Evolutionary conservation across 2,329 filamentous ascomycete genomes (phyloP), one percentile per base, ranked within the genome.

Genomic region (Fusarium sp.): DNA sequence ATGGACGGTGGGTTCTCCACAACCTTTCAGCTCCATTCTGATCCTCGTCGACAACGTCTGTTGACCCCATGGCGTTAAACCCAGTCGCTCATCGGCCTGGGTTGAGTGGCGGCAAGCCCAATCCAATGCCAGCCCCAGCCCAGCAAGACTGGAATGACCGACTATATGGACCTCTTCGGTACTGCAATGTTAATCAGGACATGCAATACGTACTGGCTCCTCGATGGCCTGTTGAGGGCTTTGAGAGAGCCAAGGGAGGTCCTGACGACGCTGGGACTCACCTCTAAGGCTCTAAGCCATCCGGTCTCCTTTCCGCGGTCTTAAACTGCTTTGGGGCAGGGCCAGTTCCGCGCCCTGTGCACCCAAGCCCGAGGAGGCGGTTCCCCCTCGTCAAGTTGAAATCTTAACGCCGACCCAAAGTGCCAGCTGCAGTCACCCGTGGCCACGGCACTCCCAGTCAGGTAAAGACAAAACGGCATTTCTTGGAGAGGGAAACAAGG

Each of bases 311-410:
- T 78, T 76, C 66, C 69, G 65, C 71, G 31, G 68, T 69, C 35
- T 77, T 76, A 72, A 71, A 65, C 75, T 77, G 63, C 56, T 72
- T 77, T 66, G 22, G 65, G 71, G 56, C 66, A 76, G 69, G 74
- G n/a, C 27, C 50, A 64, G 22, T 59, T 63, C 52, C 22, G 65
- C 24, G 45, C 50, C 35, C 52, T 50, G 35, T 57, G 37, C 35
- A 24, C 48, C 63, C 65, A 72, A 74, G 64, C 61, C 68, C 65
- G 72, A 64, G 62, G 63, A 69, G 65, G 72, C 69, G 72, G 72
- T 73, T 74, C 72, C 29, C 31, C 62, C 24, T 45, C 50, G 48
- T 64, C 64, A 59, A 74, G 45, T 72, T 33, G 54, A 41, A 73
- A 57, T 68, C 63, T 68, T 65, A 74, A 73, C 52, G 58, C 33